Base-by-base conservation (phyloP, 75 land plant genomes). In the Pseudotsuga menziesii region DNA sequence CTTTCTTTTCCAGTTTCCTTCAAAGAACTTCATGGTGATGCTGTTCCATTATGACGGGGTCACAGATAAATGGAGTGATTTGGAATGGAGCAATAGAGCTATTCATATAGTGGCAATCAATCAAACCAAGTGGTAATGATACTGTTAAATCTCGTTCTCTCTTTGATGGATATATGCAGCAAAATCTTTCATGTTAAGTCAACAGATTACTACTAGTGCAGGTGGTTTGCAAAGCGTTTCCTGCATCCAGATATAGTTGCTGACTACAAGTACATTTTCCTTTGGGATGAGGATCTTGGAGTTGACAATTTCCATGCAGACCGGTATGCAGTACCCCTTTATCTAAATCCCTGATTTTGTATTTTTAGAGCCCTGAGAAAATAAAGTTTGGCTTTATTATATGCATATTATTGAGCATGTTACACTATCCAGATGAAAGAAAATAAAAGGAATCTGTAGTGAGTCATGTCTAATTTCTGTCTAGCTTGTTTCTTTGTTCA, bases 221-320 rank as follows among this genome's bases (percentile, higher is more conserved):
- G 98, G 98, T 93, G 97, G 98, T 95, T 91, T 95, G 98, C 98
- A 4, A 95, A 95, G 81, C 92, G 98, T 6, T 95, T 95, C 77
- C 79, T 95, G 72, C 94, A 95, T 78, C 98, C 98, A 22, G 98
- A 95, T 66, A 84, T 95, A 57, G 88, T 93, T 79, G 78, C 83
- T 23, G 88, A 88, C 25, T 95, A 95, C 70, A 79, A 88, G 32
- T 91, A 93, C 79, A 89, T 95, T 73, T 95, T 95, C 57, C 85
- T 93, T 12, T 95, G 98, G 98, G 98, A 95, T 78, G 98, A 95
- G 83, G 98, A 95, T 75, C 85, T 95, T 71, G 98, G 94, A 76
- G 96, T 95, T 15, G 89, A 93, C 32, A 61, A 95, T 82, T 95
- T 95, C 76, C 48, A 88, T 78, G 92, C 95, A n/a, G 57, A 23